These are phyloP conservation scores for Acanthamoeba sp. DNA, from an alignment of 208 protist genomes.

Conservation along the genomic window DNA sequence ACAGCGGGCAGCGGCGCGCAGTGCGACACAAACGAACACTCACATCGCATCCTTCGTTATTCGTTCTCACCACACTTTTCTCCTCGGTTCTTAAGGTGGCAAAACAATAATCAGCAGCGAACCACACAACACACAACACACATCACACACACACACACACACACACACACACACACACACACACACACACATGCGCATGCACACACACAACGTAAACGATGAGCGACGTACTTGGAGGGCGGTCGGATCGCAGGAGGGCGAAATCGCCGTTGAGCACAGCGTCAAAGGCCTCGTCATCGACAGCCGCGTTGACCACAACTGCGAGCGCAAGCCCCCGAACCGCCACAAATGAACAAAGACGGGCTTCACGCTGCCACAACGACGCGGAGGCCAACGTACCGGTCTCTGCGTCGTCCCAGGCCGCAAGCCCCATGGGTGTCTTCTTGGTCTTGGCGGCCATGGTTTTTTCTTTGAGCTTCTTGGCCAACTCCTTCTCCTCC, in stretches of 20 bases:
- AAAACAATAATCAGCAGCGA: too few species aligned
- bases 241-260: background rate
- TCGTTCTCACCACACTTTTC: too few species aligned
- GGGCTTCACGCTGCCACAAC: too few species aligned
- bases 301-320: background rate
- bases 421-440: background rate
- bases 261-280: slow-evolving; percentile 6
- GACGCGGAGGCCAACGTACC: background rate
- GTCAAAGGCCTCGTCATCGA: background rate
- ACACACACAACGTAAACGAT: too few species aligned
- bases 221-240: slow-evolving; percentile 15
- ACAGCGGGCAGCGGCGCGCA: background rate
- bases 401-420: slow-evolving; percentile 2
- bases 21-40: too few species aligned
- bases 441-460: background rate
- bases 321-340: background rate
- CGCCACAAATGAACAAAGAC: background rate
- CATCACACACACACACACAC: too few species aligned
- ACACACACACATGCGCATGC: too few species aligned
- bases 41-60: too few species aligned
- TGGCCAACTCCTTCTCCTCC: background rate
- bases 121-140: too few species aligned
- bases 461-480: background rate
- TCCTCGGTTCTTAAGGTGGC: too few species aligned
- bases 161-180: too few species aligned